Evolutionary conservation across 345 rosid species (phyloP), one percentile per base, ranked within the genome.

Genomic region (Tarenaya hassleriana): DNA sequence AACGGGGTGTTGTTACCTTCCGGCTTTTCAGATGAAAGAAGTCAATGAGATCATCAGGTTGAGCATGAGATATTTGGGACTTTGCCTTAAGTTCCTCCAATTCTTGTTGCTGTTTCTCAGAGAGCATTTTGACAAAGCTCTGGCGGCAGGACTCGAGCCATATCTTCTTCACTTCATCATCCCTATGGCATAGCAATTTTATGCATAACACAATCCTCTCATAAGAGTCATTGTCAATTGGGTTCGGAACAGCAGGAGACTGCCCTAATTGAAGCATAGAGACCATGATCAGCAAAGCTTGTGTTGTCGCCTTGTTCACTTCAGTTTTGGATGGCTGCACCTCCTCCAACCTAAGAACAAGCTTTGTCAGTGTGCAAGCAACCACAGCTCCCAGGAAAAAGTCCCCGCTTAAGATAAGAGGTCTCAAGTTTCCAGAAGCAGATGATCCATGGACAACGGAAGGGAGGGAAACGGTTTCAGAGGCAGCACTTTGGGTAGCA

Each of bases 371-470:
- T 20, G 97, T 82, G 77, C 95, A 83, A n/a, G 88, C 83, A 39
- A 90, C 88, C 67, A 90, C 94, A 2, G 91, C 94, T 55, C 96
- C 97, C 10, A 90, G 97, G 83, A 84, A 90, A 70, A 90, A 86
- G 48, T 86, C 97, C 13, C 97, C 97, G 18, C 83, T 75, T 44
- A 86, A 81, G 33, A 86, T 69, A 72, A 84, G 84, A 24, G 86
- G 78, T 72, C 97, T 77, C 69, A 90, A 67, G 62, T 86, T 86
- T 46, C 60, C 65, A 70, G 86, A 72, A 55, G 82, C 48, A 64
- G 78, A 17, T 61, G 95, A 75, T 37, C 95, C 89, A 50, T 86
- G 95, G 56, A 80, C 81, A 66, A 79, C 72, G 20, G 95, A 84
- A 16, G 88, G 81, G 8, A 88, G 70, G 62, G 83, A 80, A 42